Evolutionary conservation across 768 basidiomycete species (phyloP).

Genomic region (Suillus decipiens): DNA sequence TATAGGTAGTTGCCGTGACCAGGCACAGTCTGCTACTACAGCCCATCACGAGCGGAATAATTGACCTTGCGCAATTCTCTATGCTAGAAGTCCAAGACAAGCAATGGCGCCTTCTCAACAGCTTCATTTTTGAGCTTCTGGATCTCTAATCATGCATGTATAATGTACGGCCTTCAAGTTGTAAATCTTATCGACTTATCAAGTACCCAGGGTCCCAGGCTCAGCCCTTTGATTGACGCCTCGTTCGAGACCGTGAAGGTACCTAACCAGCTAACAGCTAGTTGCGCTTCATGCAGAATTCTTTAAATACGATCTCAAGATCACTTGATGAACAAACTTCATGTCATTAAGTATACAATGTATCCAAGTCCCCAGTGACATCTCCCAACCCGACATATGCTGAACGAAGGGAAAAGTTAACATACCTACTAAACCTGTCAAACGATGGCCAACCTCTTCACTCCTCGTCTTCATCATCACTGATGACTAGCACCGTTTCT

Average conservation of each 20-base stretch:
- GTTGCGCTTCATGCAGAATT: neutral
- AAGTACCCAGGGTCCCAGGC: too few relatives aligned
- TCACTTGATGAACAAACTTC: neutral
- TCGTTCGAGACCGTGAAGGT: neutral
- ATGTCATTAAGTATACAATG: constrained; percentile 4
- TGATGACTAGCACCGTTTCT: constrained; percentile 47
- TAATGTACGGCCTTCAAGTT: neutral
- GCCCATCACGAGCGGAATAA: neutral
- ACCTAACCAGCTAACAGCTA: neutral
- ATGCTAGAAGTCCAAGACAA: neutral
- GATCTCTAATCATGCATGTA: neutral
- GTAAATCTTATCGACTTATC: neutral
- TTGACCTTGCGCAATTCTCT: neutral
- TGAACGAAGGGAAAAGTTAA: neutral
- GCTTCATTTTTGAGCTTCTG: neutral
- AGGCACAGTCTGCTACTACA: neutral
- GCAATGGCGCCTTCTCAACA: neutral
- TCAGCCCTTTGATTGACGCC: neutral
- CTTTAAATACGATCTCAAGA: neutral
- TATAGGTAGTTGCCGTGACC: neutral
- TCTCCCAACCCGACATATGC: neutral
- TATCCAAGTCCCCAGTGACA: neutral
- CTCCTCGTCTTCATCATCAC: constrained; percentile 49
- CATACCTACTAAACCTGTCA: constrained; percentile 12
- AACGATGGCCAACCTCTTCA: neutral